Base-by-base conservation (phyloP, 2,329 filamentous ascomycete species). In the Juglanconis oblonga region DNA sequence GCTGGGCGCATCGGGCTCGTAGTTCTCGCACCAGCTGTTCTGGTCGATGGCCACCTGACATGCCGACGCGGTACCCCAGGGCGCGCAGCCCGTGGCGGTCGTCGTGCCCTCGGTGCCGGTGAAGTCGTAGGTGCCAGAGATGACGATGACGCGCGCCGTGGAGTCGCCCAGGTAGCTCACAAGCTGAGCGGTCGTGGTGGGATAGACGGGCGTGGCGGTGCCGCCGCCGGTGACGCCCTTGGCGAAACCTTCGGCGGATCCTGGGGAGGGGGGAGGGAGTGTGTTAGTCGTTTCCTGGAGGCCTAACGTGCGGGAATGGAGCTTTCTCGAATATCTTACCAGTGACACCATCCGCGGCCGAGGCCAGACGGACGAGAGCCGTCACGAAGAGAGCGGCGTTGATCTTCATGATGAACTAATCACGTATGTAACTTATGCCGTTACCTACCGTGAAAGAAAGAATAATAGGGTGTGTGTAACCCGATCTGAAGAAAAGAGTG, bases 31-130 rank as follows among this genome's bases (percentile, higher is more conserved):
- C 80, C 82, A 85, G 67, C 77, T 68, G 68, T 85, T 73, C 74
- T 83, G 75, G 74, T 87, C 83, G 70, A 88, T 86, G 64, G 85
- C 81, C 47, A 79, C 66, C 75, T 88, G 85, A 72, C 85, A 84
- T 10, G 61, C 72, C 3, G 79, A 71, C 10, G 69, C 78, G 32
- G 81, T 83, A 42, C 81, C 83, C 73, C 79, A 84, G 31, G 85
- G 84, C 14, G 83, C 79, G 66, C 86, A 88, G 29, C 85, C 85
- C 14, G 76, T 78, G 45, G 71, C 76, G 32, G 76, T 81, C 5
- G 74, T 75, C 3, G 76, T 80, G 44, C 84, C 84, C 70, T 86
- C 83, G 10, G 77, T 78, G 42, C 76, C 78, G 36, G 74, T 79
- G 75, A 85, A 87, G 74, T 84, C 79, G 67, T 81, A 80, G 51